A percentile compares a stretch with the other conserved stretches of the same genome.
Conservation (phyloP, 164 flowering plant species). For the Hamamelis virginiana region DNA sequence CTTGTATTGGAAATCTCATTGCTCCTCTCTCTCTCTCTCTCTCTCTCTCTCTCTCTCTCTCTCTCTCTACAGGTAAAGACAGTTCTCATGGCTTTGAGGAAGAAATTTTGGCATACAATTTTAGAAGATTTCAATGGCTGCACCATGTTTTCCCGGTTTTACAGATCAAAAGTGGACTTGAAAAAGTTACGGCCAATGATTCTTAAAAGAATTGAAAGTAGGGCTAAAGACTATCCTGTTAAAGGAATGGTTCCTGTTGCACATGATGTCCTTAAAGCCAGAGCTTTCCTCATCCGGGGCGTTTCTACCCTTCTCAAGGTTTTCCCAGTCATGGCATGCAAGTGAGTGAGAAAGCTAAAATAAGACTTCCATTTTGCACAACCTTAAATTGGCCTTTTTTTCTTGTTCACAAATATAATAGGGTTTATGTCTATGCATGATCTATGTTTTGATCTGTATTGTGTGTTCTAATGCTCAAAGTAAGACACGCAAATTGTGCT, state of each 20-base stretch:
- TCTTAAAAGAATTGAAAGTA: constrained; percentile 53
- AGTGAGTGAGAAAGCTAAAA: constrained; percentile 40
- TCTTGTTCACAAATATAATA: no score
- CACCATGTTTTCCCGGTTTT: constrained; percentile 21
- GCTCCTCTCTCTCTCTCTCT: no score
- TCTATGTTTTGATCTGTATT: no score
- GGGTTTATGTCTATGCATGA: no score
- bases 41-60: no score
- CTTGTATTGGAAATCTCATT: no score
- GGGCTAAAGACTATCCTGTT: constrained; percentile 67
- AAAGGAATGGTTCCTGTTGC: constrained; percentile 72
- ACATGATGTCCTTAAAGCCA: constrained; percentile 51
- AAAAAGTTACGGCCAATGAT: constrained; percentile 80
- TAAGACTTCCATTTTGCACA: no score
- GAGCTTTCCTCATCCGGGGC: constrained; percentile 53
- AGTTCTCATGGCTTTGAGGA: constrained; percentile 38
- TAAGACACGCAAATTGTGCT: no score
- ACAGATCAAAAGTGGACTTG: constrained; percentile 46
- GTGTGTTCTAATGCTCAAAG: no score
- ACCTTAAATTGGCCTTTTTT: no score
- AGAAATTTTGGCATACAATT: constrained; percentile 16
- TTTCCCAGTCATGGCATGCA: constrained; percentile 71
- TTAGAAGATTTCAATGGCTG: constrained; percentile 11
- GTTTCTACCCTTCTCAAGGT: constrained; percentile 58
- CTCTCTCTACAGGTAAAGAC: no score